These are phyloP conservation scores for Malassezia sp. DNA, from an alignment of 1,284 basidiomycete genomes.

Conservation along the genomic window DNA sequence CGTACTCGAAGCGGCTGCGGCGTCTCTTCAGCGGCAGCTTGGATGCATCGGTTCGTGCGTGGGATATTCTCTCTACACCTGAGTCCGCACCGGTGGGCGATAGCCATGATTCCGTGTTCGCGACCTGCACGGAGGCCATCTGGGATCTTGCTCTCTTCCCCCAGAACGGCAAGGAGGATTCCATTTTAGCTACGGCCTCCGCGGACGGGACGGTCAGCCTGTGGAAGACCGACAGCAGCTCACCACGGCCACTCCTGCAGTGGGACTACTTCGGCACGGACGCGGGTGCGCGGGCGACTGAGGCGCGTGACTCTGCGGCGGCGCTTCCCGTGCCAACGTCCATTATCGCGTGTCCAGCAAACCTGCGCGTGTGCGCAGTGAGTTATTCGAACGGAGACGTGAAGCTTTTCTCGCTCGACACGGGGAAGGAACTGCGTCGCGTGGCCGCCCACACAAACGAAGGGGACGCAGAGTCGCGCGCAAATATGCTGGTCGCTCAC, in stretches of 20 bases:
- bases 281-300: conserved; percentile 38
- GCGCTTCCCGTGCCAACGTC: conserved; percentile 58
- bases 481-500: conserved; percentile 80
- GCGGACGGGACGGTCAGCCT: conserved; percentile 85
- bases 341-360: conserved; percentile 60
- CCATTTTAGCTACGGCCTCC: conserved; percentile 70
- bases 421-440: conserved; percentile 63
- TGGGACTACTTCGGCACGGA: conserved; percentile 60
- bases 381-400: conserved; percentile 81
- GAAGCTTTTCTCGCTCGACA: conserved; percentile 79
- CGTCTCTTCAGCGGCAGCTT: conserved; percentile 80
- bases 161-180: conserved; percentile 24
- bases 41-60: conserved; percentile 82
- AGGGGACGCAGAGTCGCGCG: no score
- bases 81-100: no score
- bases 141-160: conserved; percentile 69
- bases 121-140: conserved; percentile 74
- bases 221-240: conserved; percentile 52
- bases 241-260: conserved; percentile 49
- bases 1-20: conserved; percentile 63
- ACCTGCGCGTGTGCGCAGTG: conserved; percentile 52
- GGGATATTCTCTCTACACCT: conserved; percentile 54
- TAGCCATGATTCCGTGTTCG: conserved; percentile 52
- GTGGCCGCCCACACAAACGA: conserved; percentile 46
- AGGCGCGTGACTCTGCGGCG: conserved; percentile 46